phyloP scores from a whole-genome alignment of 345 rosid genomes.

The Boechera divaricarpa region DNA sequence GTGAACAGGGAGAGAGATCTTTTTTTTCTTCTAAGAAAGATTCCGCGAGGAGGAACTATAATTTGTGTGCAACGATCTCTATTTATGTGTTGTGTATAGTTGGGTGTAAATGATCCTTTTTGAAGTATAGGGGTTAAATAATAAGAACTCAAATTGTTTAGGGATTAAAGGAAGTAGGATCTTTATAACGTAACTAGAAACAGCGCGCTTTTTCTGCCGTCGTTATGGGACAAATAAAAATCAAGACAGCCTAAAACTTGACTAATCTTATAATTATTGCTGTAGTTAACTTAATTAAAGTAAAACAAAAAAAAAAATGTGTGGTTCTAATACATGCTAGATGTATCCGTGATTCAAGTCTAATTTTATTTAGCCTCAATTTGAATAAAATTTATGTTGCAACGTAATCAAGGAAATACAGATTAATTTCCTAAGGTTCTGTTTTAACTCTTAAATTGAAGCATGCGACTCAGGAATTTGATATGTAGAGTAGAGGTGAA shows the following conservation, averaged over 20 bases:
- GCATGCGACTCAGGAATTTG: background rate
- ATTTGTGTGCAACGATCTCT: constrained; percentile 21
- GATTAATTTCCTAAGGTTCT: no score
- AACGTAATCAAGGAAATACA: background rate
- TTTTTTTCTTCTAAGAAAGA: background rate
- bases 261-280: constrained; percentile 12
- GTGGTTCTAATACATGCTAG: background rate
- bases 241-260: constrained; percentile 27
- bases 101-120: constrained; percentile 19
- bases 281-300: background rate
- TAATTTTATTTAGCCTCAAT: background rate
- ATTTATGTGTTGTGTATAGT: constrained; percentile 17
- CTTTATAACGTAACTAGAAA: constrained; percentile 20
- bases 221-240: constrained; percentile 23
- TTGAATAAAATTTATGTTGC: background rate
- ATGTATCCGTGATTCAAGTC: background rate
- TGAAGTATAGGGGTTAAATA: background rate
- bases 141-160: background rate
- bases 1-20: constrained; percentile 32
- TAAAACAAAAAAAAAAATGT: background rate
- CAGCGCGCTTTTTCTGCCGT: constrained; percentile 24
- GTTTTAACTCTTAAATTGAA: background rate
- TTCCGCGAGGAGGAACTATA: background rate
- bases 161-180: background rate
- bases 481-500: no score